Base-by-base conservation (phyloP, 2,329 filamentous ascomycete genomes). In the Tolypocladium pustulatum region DNA sequence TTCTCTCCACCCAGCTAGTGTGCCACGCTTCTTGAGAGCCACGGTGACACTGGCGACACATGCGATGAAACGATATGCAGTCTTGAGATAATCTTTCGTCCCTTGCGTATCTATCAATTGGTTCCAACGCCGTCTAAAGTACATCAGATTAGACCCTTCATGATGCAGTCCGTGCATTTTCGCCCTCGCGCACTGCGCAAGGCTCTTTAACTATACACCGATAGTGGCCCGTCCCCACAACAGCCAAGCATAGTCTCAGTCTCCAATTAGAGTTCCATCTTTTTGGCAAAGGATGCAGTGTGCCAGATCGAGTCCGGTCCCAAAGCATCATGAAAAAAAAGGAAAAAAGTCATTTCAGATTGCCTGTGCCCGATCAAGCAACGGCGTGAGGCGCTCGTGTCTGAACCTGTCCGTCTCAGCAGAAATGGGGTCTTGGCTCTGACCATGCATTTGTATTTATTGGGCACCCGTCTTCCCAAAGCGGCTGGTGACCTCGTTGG, bases 401-500 rank as follows among this genome's bases (percentile, higher is more conserved):
- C 56, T 43, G 25, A 6, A 22, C 9, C n/a, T 36, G 30, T 53
- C 30, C 20, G 1, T 36, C 30, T 22, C 30, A 13, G 49, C 17
- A 30, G 9, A 53, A 22, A 32, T 20, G 9, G 15, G 5, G 30
- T 7, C 30, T 15, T 22, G 20, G 20, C 4, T 30, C 30, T 22
- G 10, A 20, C 20, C 46, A 20, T 30, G n/a, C 17, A 34, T 52
- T 17, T 12, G 8, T 53, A 43, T 55, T 63, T 54, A 63, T 57
- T 63, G 56, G 20, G 59, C 60, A 15, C 57, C 59, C 22, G 58
- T 68, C 62, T 76, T 76, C 58, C 78, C 78, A 58, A 82, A 75
- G 67, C 78, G 79, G 66, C 72, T 76, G 61, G 78, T 75, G 46
- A 81, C 78, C 64, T 76, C 76, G 59, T 71, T 75, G 58, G 80